Evolutionary conservation across 768 basidiomycete genomes (phyloP).

Genomic region (Lactarius pseudohatsudake): DNA sequence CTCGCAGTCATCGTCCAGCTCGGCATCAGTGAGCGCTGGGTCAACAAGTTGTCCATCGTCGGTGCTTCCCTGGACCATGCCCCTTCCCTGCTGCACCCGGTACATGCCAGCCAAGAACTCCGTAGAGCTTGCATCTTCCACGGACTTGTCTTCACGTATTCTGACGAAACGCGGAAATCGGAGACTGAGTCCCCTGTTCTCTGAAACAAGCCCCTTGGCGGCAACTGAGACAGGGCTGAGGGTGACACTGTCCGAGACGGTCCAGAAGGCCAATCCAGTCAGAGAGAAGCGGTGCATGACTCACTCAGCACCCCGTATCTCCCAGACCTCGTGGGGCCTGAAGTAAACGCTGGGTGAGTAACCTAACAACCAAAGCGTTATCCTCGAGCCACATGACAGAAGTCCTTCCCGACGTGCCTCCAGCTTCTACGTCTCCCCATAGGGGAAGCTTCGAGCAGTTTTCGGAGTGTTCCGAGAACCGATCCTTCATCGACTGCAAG

Average conservation of each 20-base stretch:
- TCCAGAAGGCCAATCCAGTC: background rate
- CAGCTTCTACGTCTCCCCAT: conserved; percentile 62
- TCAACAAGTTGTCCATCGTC: conserved; percentile 67
- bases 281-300: conserved; percentile 27
- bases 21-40: conserved; percentile 40
- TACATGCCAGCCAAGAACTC: conserved; percentile 71
- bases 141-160: conserved; percentile 67
- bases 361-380: conserved; percentile 40
- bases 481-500: conserved; percentile 55
- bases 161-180: conserved; percentile 88
- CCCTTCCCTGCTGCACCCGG: conserved; percentile 54
- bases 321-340: conserved; percentile 80
- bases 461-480: conserved; percentile 61
- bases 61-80: conserved; percentile 38
- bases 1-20: conserved; percentile 37
- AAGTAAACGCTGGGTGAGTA: conserved; percentile 69
- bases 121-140: conserved; percentile 71
- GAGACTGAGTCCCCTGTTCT: conserved; percentile 67
- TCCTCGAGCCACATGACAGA: conserved; percentile 4
- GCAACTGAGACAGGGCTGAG: conserved; percentile 84
- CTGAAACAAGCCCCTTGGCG: conserved; percentile 60
- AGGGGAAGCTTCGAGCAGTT: conserved; percentile 51
- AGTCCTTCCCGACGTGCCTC: conserved; percentile 44
- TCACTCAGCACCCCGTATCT: conserved; percentile 77
- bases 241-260: conserved; percentile 55